Evolutionary conservation across 139 green algal species (phyloP).

Genomic region (Gonium pectorale): DNA sequence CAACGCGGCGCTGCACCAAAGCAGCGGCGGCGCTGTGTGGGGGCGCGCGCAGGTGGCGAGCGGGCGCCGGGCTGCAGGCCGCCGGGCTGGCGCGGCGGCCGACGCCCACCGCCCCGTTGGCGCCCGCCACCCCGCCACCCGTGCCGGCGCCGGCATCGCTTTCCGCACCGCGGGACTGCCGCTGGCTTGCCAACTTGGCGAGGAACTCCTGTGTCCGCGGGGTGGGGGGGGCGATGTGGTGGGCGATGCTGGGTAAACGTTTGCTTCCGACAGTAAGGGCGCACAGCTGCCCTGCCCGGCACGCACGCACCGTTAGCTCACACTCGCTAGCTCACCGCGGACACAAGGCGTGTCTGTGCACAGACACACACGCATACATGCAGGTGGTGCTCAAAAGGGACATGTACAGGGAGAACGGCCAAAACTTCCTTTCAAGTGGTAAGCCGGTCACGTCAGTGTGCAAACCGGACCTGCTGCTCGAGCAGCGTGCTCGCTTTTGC

Average conservation of each 20-base stretch:
- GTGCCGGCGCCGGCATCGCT: not conserved
- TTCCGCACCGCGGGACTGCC: not conserved
- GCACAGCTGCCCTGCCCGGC: not conserved
- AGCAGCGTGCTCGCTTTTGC: not conserved
- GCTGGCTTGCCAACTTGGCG: not conserved
- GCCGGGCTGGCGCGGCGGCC: constrained; percentile 6
- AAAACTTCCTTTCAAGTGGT: not conserved
- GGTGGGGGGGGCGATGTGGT: not conserved
- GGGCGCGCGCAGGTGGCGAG: constrained; percentile 10
- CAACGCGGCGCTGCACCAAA: constrained; percentile 9
- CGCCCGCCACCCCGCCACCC: not conserved
- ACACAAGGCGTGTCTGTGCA: no score
- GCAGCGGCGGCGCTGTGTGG: not conserved
- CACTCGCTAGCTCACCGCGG: not conserved
- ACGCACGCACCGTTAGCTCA: not conserved
- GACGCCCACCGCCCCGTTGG: not conserved
- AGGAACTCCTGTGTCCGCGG: constrained; percentile 4
- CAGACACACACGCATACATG: no score
- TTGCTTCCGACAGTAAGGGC: not conserved
- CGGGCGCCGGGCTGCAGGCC: constrained; percentile 8
- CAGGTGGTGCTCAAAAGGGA: no score
- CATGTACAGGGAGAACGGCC: no score
- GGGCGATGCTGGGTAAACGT: not conserved
- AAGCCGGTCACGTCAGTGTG: not conserved
- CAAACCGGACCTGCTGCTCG: not conserved